Evolutionary conservation across 2,329 filamentous ascomycete genomes (phyloP).

Genomic region (Sclerotinia nivalis): DNA sequence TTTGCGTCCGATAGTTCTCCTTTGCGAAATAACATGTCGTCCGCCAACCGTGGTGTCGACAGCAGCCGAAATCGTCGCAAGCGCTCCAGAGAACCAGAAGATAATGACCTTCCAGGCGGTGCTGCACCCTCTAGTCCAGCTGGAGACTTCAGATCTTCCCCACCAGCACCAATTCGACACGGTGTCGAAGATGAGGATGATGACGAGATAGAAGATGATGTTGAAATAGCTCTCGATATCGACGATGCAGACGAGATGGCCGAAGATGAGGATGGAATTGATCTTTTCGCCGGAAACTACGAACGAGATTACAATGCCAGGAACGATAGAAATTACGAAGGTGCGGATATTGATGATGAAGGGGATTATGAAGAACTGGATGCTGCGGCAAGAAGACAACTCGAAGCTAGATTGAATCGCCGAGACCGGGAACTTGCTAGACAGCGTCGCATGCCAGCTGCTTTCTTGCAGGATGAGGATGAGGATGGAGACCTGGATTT

Average conservation of each 20-base stretch:
- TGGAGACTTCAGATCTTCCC: constrained; percentile 60
- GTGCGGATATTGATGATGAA: constrained; percentile 73
- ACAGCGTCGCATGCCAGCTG: constrained; percentile 66
- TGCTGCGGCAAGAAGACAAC: constrained; percentile 63
- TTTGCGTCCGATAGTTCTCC: constrained; percentile 65
- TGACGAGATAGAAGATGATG: constrained; percentile 71
- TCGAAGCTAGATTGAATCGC: constrained; percentile 72
- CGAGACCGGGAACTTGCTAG: constrained; percentile 72
- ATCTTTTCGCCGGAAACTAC: constrained; percentile 73
- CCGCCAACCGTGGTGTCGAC: constrained; percentile 73
- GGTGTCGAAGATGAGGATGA: constrained; percentile 62
- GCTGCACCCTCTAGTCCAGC: constrained; percentile 56
- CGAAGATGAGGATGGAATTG: constrained; percentile 78
- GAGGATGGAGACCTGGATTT: constrained; percentile 84
- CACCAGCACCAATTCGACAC: constrained; percentile 61
- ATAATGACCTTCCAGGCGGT: constrained; percentile 57
- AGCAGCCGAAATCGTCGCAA: constrained; percentile 55
- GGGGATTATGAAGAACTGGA: constrained; percentile 72
- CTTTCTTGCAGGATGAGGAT: constrained; percentile 74
- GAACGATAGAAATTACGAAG: constrained; percentile 69
- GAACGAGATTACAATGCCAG: constrained; percentile 69
- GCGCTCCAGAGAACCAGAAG: constrained; percentile 64
- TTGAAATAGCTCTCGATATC: constrained; percentile 69
- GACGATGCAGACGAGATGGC: constrained; percentile 81
- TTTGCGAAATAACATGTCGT: constrained; percentile 75